Evolutionary conservation across 306 rosid species (phyloP), one percentile per base, ranked within the genome.

Genomic region (Aeschynomene evenia): DNA sequence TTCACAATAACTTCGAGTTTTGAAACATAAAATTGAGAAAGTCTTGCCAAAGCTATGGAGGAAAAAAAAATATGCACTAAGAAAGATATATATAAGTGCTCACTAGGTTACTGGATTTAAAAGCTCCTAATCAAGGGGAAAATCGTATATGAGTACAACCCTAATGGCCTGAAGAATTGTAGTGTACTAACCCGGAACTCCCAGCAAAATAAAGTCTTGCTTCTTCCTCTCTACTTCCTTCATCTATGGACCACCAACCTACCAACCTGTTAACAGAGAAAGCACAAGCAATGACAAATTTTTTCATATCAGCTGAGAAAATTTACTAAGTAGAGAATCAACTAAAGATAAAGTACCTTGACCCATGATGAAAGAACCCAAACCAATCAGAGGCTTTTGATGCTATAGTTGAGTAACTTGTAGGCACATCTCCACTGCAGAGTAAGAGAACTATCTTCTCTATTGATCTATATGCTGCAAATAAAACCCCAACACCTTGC

Each of bases 231-330:
- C 73, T 80, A 74, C 95, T 92, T 66, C 83, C 90, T 81, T 92
- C 96, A 24, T 92, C 98, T 39, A 89, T 92, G 11, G 92, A 92
- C 98, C 96, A 92, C 98, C 98, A 92, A 80, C 98, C 98, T 7
- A 92, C 82, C 65, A 92, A 81, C 82, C 98, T 89, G 78, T 46
- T 43, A 73, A 39, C 50, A 68, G 71, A 24, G 68, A 66, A 72
- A 74, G 67, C 46, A 10, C 40, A 68, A 49, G 26, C 60, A 62
- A 37, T 61, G 53, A 74, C 63, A 68, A 71, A 15, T 50, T 45
- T 24, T 54, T 54, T 37, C 62, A 50, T 19, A 53, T 70, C 10
- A 72, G 63, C 29, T 66, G 52, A 31, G 50, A 46, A 75, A 59
- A 53, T 54, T 33, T 31, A 71, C 19, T 37, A 53, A 33, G 57